Base-by-base conservation (phyloP, 352 stramenopile genomes). In the Phytopythium ostracodes region DNA sequence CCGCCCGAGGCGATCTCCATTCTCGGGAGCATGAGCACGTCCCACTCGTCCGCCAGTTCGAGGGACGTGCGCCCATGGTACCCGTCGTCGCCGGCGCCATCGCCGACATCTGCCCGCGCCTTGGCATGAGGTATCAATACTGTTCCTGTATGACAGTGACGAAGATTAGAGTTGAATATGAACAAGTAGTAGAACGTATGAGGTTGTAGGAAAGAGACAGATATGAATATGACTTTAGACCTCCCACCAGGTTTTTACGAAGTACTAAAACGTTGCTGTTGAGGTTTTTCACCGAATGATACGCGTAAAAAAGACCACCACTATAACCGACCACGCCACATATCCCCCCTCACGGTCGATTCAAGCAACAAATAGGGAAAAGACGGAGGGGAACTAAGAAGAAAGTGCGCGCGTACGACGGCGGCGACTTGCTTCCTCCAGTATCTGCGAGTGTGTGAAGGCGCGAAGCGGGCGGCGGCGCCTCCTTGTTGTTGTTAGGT, bases 1-100 rank as follows among this genome's bases (percentile, higher is more conserved):
- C 72, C 72, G 38, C 76, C 73, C 38, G 72, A 79, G 50, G 70
- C 69, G 5, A 79, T 79, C 25, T 77, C 63, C 56, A 59, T 79
- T 6, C 66, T 79, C 15, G 72, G 72, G 60, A 77, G 72, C 57
- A 72, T 71, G 50, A 65, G 63, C 27, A 69, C 69, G 27, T 76
- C 71, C 0, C 60, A 70, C 60, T 76, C 72, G 44, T 79, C 69
- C 7, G 53, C 64, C 3, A 71, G 63, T 31, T 71, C 71, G 29
- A 25, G 17, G 20, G 51, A 44, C 22, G n/a, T 20, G 22, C 35
- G 24, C 14, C n/a, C 53, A 0, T 59, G 53, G 53, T 59, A 46
- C 24, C 36, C 53, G 20, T 35, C 53, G 22, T 35, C 35, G 31
- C 36, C 50, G 29, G 9, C 29, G 4, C 11, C 50, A 27, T 27